Evolutionary conservation across 2,329 filamentous ascomycete species (phyloP).

Genomic region (Arachnopeziza araneosa): DNA sequence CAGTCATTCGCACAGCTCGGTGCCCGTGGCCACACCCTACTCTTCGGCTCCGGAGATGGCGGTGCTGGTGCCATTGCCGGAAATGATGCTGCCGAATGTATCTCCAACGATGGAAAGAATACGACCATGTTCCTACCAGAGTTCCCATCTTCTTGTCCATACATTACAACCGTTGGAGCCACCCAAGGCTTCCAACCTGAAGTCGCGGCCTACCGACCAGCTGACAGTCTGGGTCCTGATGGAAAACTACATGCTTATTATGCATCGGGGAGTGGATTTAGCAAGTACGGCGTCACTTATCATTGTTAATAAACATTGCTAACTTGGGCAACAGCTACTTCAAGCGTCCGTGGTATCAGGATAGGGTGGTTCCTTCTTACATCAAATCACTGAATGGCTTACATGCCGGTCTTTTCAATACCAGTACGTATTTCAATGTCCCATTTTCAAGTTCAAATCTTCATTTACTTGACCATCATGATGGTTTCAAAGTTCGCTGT

Average conservation of each 20-base stretch:
- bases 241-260: slow-evolving; percentile 24
- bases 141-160: slow-evolving; percentile 46
- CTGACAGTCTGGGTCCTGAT: slow-evolving; percentile 29
- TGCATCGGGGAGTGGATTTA: slow-evolving; percentile 48
- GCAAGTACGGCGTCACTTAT: slow-evolving; percentile 30
- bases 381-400: slow-evolving; percentile 36
- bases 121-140: slow-evolving; percentile 46
- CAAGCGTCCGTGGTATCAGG: slow-evolving; percentile 41
- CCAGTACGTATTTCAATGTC: slow-evolving; percentile 12
- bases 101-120: slow-evolving; percentile 51
- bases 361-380: slow-evolving; percentile 36
- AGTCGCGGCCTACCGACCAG: slow-evolving; percentile 28
- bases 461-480: no score
- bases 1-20: slow-evolving; percentile 47
- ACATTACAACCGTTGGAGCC: slow-evolving; percentile 18
- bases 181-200: slow-evolving; percentile 16
- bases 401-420: slow-evolving; percentile 41
- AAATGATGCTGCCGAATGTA: slow-evolving; percentile 35
- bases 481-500: no score
- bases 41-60: slow-evolving; percentile 47
- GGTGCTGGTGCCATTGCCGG: slow-evolving; percentile 38
- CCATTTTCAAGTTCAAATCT: no score
- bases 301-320: background rate
- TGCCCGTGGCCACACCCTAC: slow-evolving; percentile 45
- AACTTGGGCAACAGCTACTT: slow-evolving; percentile 32